Conservation (phyloP, 2,329 filamentous ascomycete genomes). For the Mycosphaerella sp. region DNA sequence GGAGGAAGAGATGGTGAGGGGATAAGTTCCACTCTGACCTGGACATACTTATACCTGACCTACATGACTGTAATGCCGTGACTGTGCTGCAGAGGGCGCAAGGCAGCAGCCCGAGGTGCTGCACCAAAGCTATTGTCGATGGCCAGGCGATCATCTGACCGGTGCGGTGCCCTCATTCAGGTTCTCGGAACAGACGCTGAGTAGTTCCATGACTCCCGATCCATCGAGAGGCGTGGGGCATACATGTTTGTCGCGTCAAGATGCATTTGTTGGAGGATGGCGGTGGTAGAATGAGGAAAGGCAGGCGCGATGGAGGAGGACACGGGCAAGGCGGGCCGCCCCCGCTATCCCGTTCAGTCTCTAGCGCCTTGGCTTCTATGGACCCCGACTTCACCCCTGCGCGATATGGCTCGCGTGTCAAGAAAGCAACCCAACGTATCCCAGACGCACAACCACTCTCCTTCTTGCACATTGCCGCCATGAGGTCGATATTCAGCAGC, state of each 20-base stretch:
- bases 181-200: too few species aligned
- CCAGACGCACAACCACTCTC: not conserved
- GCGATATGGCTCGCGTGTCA: slow-evolving; percentile 9
- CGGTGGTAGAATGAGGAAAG: not conserved
- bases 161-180: not conserved
- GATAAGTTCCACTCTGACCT: not conserved
- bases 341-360: not conserved
- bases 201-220: not conserved
- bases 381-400: not conserved
- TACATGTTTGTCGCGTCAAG: not conserved
- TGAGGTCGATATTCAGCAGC: slow-evolving; percentile 27
- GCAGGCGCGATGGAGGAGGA: not conserved
- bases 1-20: not conserved
- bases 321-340: too few species aligned
- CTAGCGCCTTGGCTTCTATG: not conserved
- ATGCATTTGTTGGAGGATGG: not conserved
- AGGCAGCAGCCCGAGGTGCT: not conserved
- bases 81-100: not conserved
- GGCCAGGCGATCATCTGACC: not conserved
- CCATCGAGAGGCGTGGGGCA: not conserved
- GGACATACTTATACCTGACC: not conserved
- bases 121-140: not conserved
- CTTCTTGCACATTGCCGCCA: slow-evolving; percentile 13
- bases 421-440: not conserved
- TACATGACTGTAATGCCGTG: not conserved